Conservation (phyloP, 257 asterid genomes). For the Lavandula angustifolia region DNA sequence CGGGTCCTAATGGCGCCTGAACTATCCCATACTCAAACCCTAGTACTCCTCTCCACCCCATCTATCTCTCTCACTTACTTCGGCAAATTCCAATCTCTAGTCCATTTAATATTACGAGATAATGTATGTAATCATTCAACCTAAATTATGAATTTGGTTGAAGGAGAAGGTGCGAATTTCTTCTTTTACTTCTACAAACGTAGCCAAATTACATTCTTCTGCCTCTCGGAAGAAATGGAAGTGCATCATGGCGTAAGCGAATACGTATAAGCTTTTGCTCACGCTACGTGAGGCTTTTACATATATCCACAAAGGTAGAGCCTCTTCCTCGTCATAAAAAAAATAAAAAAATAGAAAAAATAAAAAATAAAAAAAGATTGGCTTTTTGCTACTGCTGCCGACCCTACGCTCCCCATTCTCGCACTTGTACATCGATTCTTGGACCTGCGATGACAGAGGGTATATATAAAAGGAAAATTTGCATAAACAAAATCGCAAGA, state of each 20-base stretch:
- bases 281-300: too few relatives aligned
- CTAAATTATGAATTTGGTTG: background rate
- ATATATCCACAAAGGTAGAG: too few relatives aligned
- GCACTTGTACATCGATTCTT: too few relatives aligned
- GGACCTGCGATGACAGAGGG: background rate
- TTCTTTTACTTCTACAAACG: conserved; percentile 3
- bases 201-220: background rate
- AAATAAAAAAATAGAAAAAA: too few relatives aligned
- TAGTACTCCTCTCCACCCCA: conserved; percentile 89
- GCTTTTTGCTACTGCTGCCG: conserved; percentile 21
- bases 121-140: too few relatives aligned
- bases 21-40: conserved; percentile 88
- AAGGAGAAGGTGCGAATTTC: background rate
- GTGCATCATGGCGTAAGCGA: conserved; percentile 34
- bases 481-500: too few relatives aligned
- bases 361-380: too few relatives aligned
- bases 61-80: conserved; percentile 26
- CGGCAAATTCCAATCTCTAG: background rate
- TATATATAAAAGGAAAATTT: too few relatives aligned
- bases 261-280: conserved; percentile 25
- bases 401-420: background rate
- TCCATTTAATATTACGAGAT: background rate
- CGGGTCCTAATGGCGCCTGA: conserved; percentile 91
- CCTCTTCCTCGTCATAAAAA: conserved; percentile 5
- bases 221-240: background rate